Conservation (phyloP, 1,284 basidiomycete species). For the Fomes fomentarius region DNA sequence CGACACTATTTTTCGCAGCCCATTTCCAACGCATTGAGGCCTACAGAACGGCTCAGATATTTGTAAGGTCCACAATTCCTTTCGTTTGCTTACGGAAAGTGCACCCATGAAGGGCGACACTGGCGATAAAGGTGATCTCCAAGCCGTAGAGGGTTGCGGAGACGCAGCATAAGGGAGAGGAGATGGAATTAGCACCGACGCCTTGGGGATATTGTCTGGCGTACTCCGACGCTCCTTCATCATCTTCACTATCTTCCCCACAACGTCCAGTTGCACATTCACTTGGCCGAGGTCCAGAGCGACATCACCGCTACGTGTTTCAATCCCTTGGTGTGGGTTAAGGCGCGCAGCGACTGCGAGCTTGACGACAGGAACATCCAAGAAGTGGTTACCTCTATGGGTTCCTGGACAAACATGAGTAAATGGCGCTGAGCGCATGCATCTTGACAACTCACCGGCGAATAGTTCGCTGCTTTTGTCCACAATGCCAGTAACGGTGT, state of each 20-base stretch:
- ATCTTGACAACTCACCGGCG: conserved; percentile 6
- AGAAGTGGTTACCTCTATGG: conserved; percentile 35
- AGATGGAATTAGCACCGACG: not conserved
- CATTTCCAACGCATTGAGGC: conserved; percentile 31
- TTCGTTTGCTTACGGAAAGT: conserved; percentile 44
- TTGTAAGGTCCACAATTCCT: not conserved
- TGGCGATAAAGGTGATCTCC: conserved; percentile 36
- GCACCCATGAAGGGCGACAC: conserved; percentile 39
- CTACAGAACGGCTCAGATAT: conserved; percentile 10
- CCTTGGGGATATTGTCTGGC: not conserved
- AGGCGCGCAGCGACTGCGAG: conserved; percentile 55
- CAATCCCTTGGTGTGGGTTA: conserved; percentile 58
- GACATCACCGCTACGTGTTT: conserved; percentile 56
- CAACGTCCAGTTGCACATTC: conserved; percentile 50
- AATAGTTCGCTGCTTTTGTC: conserved; percentile 28
- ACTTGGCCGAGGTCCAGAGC: conserved; percentile 50
- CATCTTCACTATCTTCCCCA: conserved; percentile 42
- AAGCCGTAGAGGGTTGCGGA: conserved; percentile 33
- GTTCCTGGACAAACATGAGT: conserved; percentile 7
- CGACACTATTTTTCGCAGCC: conserved; percentile 21
- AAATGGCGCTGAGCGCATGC: no score
- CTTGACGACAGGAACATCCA: conserved; percentile 48
- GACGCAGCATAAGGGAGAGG: conserved; percentile 23
- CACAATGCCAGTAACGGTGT: conserved; percentile 48
- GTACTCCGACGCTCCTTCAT: conserved; percentile 26